These are phyloP conservation scores for Pyrenula massariospora DNA, from an alignment of 495 filamentous ascomycete genomes.

Conservation along the genomic window DNA sequence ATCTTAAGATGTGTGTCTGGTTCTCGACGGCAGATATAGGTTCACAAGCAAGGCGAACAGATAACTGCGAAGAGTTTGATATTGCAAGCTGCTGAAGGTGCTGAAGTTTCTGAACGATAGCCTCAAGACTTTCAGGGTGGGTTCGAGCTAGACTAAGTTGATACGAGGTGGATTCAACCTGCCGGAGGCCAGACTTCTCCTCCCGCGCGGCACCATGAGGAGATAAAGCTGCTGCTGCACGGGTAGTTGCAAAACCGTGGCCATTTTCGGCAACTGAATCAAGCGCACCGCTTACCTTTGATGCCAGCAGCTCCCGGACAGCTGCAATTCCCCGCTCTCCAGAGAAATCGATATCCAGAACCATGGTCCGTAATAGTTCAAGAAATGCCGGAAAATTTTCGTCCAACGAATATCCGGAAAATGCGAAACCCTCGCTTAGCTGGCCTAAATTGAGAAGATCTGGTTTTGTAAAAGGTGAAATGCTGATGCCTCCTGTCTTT, in stretches of 20 bases:
- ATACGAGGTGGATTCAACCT: constrained; percentile 72
- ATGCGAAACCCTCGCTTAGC: constrained; percentile 68
- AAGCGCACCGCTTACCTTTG: constrained; percentile 77
- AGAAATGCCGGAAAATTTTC: constrained; percentile 85
- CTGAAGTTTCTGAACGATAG: constrained; percentile 77
- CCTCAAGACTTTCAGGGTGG: constrained; percentile 47
- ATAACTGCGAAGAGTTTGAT: constrained; percentile 40
- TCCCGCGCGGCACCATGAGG: constrained; percentile 58
- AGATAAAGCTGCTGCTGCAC: constrained; percentile 69
- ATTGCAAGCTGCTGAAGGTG: constrained; percentile 72
- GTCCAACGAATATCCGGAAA: constrained; percentile 79
- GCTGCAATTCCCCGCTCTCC: constrained; percentile 65
- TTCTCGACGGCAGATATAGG: constrained; percentile 56
- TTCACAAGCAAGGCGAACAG: constrained; percentile 81
- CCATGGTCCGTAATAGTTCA: constrained; percentile 63
- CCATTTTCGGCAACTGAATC: constrained; percentile 82
- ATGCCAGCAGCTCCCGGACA: constrained; percentile 75
- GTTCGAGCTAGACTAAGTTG: constrained; percentile 43
- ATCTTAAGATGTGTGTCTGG: constrained; percentile 34
- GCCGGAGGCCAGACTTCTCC: constrained; percentile 73
- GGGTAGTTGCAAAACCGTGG: constrained; percentile 71
- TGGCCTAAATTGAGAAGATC: constrained; percentile 57
- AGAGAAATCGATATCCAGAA: constrained; percentile 82
- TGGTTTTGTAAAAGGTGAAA: constrained; percentile 65
- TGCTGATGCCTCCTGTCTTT: constrained; percentile 85